A percentile compares a stretch with the other conserved stretches of the same genome.
These are phyloP conservation scores for Fusarium algeriense DNA, from an alignment of 2,329 filamentous ascomycete species.

Conservation along the genomic window DNA sequence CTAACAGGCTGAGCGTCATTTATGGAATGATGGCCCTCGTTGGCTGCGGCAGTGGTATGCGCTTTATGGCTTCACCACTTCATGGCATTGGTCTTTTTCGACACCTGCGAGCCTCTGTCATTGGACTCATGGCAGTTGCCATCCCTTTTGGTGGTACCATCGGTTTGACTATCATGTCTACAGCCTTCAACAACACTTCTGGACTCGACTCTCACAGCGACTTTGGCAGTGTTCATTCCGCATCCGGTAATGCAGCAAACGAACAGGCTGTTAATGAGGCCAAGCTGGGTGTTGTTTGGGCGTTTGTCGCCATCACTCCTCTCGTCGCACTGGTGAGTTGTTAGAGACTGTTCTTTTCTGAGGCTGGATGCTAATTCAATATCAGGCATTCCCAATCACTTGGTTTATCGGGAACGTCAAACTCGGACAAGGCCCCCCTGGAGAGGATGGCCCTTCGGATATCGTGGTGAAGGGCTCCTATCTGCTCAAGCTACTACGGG, in stretches of 20 bases:
- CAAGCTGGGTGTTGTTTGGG: conserved; percentile 71
- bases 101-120: conserved; percentile 66
- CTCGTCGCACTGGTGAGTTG: conserved; percentile 62
- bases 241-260: conserved; percentile 8
- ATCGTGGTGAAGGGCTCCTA: conserved; percentile 49
- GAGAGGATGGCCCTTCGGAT: conserved; percentile 46
- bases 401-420: conserved; percentile 51
- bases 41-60: conserved; percentile 71
- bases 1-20: conserved; percentile 61
- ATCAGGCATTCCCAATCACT: conserved; percentile 45
- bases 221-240: conserved; percentile 43
- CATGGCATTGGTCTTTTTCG: conserved; percentile 74
- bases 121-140: conserved; percentile 70
- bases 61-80: conserved; percentile 73
- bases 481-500: conserved; percentile 45
- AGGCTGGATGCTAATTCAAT: conserved; percentile 9
- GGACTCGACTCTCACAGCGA: conserved; percentile 45
- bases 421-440: conserved; percentile 44
- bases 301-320: conserved; percentile 71
- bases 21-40: conserved; percentile 76
- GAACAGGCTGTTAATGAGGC: conserved; percentile 45
- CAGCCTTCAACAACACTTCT: conserved; percentile 73
- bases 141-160: conserved; percentile 74
- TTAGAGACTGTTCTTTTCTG: not conserved
- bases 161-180: conserved; percentile 74